Percentiles rank a stretch among this genome's conserved stretches.
phyloP scores from a whole-genome alignment of 2,329 filamentous ascomycete species.

The Verticillium isaacii region DNA sequence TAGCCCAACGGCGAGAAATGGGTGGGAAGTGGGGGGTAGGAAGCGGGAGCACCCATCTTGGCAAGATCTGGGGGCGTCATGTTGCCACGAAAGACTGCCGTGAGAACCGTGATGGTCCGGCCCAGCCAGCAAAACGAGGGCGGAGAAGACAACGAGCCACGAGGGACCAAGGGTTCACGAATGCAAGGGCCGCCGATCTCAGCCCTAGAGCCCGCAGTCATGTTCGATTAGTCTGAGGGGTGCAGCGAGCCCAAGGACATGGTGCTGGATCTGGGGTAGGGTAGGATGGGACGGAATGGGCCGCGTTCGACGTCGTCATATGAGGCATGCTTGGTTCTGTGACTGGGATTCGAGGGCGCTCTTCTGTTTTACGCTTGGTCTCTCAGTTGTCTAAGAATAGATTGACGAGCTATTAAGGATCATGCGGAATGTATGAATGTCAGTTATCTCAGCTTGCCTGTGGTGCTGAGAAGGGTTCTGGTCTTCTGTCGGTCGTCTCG shows the following conservation, averaged over 20 bases:
- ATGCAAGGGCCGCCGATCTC: not conserved
- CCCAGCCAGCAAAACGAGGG: not conserved
- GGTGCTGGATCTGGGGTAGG: not conserved
- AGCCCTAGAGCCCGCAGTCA: not conserved
- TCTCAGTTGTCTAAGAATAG: too few relatives aligned
- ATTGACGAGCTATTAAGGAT: too few relatives aligned
- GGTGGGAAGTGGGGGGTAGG: too few relatives aligned
- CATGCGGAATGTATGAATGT: too few relatives aligned
- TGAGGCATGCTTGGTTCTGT: not conserved
- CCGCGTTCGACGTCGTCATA: not conserved
- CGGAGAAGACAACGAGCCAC: not conserved
- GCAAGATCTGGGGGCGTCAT: not conserved
- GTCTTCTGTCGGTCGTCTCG: too few relatives aligned
- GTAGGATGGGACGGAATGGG: not conserved
- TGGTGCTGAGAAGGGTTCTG: too few relatives aligned
- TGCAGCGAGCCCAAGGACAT: not conserved
- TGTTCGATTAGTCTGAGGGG: not conserved
- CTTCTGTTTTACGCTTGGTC: too few relatives aligned
- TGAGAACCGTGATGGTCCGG: not conserved
- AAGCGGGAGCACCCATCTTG: not conserved
- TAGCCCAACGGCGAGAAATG: too few relatives aligned
- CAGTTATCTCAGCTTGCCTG: too few relatives aligned
- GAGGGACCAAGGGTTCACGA: not conserved
- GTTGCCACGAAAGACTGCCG: not conserved
- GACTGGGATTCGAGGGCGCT: not conserved